Evolutionary conservation across 176 grass and related monocot species (phyloP).

Genomic region (Metroxylon sagu): DNA sequence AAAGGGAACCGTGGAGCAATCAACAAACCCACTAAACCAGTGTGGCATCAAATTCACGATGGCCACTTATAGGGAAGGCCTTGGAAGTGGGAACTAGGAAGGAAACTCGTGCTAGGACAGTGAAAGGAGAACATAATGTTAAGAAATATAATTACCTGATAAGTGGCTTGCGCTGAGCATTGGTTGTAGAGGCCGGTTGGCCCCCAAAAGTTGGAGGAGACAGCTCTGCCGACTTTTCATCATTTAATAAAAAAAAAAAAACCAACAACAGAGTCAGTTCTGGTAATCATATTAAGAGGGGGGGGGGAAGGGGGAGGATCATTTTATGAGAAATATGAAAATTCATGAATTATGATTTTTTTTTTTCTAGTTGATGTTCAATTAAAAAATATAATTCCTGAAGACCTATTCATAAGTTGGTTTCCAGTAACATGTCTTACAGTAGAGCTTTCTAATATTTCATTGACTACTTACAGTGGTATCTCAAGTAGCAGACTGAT

Average conservation of each 20-base stretch:
- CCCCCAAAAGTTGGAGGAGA: slow-evolving; percentile 26
- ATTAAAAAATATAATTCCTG: no score
- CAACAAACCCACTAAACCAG: neutral
- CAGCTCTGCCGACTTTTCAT: slow-evolving; percentile 49
- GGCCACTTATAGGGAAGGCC: no score
- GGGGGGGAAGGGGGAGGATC: neutral
- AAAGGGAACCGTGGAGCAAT: neutral
- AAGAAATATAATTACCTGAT: slow-evolving; percentile 32
- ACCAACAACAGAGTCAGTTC: neutral
- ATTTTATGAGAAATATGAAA: neutral
- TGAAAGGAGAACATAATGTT: neutral
- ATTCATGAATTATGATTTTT: no score
- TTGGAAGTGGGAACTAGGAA: neutral
- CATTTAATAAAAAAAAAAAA: slow-evolving; percentile 3
- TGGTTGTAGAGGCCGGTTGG: slow-evolving; percentile 21
- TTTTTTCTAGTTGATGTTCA: no score
- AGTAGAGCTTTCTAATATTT: no score
- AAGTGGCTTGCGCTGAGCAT: slow-evolving; percentile 46
- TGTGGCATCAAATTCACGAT: neutral
- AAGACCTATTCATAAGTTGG: no score
- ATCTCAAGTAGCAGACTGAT: no score
- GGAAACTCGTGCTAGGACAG: neutral
- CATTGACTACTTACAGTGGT: no score
- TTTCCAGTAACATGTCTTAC: no score
- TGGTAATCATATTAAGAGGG: slow-evolving; percentile 13